phyloP scores from a whole-genome alignment of 2,329 filamentous ascomycete species.

The Aspergillus sp. region DNA sequence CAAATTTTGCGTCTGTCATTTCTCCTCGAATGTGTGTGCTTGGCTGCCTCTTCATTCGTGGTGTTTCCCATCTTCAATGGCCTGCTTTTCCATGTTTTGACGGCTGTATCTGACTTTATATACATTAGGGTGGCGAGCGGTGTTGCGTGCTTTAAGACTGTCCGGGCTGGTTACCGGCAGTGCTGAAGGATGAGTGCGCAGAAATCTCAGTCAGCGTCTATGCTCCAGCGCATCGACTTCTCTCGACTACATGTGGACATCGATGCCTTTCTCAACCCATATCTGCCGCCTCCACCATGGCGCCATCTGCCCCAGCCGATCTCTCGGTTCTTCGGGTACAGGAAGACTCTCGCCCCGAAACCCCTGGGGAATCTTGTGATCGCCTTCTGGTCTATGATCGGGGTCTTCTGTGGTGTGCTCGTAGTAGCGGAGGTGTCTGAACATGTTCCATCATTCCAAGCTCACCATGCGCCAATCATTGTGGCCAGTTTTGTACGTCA shows the following conservation, averaged over 20 bases:
- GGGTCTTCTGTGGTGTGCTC: constrained; percentile 63
- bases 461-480: constrained; percentile 60
- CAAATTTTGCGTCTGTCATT: background rate
- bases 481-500: constrained; percentile 68
- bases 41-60: background rate
- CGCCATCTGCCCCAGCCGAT: constrained; percentile 64
- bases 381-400: constrained; percentile 65
- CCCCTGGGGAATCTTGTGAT: constrained; percentile 60
- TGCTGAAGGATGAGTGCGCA: constrained; percentile 6
- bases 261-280: constrained; percentile 72
- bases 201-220: constrained; percentile 4
- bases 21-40: background rate
- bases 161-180: background rate
- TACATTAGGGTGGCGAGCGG: background rate
- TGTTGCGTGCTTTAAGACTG: background rate
- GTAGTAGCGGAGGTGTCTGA: constrained; percentile 61
- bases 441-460: constrained; percentile 56
- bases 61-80: background rate
- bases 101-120: background rate
- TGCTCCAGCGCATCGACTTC: constrained; percentile 22
- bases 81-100: background rate
- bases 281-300: constrained; percentile 67
- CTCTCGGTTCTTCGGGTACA: constrained; percentile 68
- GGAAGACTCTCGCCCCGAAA: constrained; percentile 38
- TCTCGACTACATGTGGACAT: constrained; percentile 65